These are phyloP conservation scores for Mesembryanthemum crystallinum DNA, from an alignment of 148 eudicot genomes.

Conservation along the genomic window DNA sequence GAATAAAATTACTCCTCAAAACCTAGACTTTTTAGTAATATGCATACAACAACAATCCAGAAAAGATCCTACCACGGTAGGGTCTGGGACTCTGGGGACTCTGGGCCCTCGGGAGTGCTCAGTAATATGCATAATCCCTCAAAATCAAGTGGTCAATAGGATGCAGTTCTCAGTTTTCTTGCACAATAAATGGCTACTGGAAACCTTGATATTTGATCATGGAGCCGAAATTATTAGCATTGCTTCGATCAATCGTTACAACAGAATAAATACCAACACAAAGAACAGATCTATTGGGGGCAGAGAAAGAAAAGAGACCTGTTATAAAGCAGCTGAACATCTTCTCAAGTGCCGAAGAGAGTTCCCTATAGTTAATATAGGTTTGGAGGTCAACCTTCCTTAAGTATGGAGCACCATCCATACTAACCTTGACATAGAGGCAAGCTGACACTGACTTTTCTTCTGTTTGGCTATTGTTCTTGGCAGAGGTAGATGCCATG, in stretches of 20 bases:
- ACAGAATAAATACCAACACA: background rate
- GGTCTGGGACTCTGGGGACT: too few relatives aligned
- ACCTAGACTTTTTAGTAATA: too few relatives aligned
- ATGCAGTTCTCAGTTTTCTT: background rate
- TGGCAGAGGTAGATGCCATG: slow-evolving; percentile 44
- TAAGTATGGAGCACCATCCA: slow-evolving; percentile 71
- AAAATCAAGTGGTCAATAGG: background rate
- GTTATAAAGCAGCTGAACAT: slow-evolving; percentile 38
- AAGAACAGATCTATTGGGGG: background rate
- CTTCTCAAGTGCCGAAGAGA: slow-evolving; percentile 38
- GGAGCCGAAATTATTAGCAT: background rate
- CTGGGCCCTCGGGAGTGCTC: too few relatives aligned
- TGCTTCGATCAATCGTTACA: background rate
- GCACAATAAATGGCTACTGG: background rate
- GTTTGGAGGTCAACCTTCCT: slow-evolving; percentile 81
- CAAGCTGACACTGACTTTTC: slow-evolving; percentile 24
- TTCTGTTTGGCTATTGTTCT: slow-evolving; percentile 28
- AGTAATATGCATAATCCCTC: background rate
- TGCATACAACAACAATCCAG: too few relatives aligned
- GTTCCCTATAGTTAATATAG: slow-evolving; percentile 49
- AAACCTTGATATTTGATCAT: background rate
- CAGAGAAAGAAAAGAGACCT: slow-evolving; percentile 12
- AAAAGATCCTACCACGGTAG: too few relatives aligned
- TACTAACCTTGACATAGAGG: slow-evolving; percentile 40
- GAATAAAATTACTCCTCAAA: background rate